Base-by-base conservation (phyloP, 1,139 yeast genomes). In the Eremothecium gossypii region DNA sequence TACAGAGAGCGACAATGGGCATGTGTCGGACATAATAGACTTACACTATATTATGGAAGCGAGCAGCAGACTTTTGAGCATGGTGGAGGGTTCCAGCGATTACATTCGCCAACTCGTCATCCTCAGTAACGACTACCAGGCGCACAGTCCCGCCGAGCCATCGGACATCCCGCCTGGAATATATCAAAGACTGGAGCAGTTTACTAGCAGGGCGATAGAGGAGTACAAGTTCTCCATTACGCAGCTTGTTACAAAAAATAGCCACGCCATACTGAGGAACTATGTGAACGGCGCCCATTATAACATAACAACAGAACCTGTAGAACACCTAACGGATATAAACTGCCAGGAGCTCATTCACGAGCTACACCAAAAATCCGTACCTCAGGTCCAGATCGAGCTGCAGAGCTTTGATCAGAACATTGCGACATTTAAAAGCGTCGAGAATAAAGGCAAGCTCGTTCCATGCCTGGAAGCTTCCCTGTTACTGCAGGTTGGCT, bases 51-150 rank as follows among this genome's bases (percentile, higher is more conserved):
- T 45, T 44, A 31, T 53, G 27, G 45, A 45, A 13, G 46, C 55
- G 7, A 38, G 51, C 36, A 39, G 40, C 26, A 46, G 47, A 27
- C 42, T 53, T 31, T 42, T 46, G 9, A 40, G 48, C 30, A 51
- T 50, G 8, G 38, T 44, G 7, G 40, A 27, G 29, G 41, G 38
- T 12, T 10, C 30, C 13, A 38, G 40, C 4, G 40, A 30, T 4
- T 40, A 39, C 30, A 23, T 41, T 2, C 41, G 44, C 23, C 49
- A 49, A 27, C 20, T 48, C n/a, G 40, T 49, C 9, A 36, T 48
- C 2, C 26, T 45, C 27, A 39, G 45, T 17, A 40, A 39, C 23
- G 48, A 43, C 36, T 23, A 30, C 30, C 31, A 32, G 17, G 39
- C 7, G 31, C 13, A 29, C 6, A 6, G 6, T 4, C 13, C 31